Evolutionary conservation across 148 eudicot genomes (phyloP), one percentile per base, ranked within the genome.

Genomic region (Vaccinium macrocarpon): DNA sequence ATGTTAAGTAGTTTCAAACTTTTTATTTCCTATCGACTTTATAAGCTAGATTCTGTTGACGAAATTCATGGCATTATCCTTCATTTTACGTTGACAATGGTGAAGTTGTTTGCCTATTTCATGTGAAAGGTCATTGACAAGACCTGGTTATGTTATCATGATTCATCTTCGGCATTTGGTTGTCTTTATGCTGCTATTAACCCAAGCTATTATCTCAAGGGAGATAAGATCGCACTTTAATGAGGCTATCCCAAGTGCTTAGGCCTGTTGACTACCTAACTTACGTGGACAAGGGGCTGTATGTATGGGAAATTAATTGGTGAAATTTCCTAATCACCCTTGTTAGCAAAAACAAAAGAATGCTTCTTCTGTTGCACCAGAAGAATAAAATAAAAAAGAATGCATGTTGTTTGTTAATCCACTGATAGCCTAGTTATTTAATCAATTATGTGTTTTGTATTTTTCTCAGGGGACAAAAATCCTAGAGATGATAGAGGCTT

Each of bases 401-500:
- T 53, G 29, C 73, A 81, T 25, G 56, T 13, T 72, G 35, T 56
- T 18, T 71, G 19, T 1, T 52, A 29, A 29, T 73, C 56, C 32
- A 21, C 49, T 27, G 56, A 68, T 76, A 50, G 35, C 57, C 23
- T 5, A 53, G 16, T 25, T 82, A 21, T 21, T 71, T 32, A 23
- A 56, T 50, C 23, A 35, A 8, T 75, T 75, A 53, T n/a, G 27
- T 62, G 38, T 48, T 76, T 46, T 81, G 57, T 46, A 71, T 25
- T 35, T 25, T 64, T 86, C 82, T 48, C 88, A 93, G 98, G 98
- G 32, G 98, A 95, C 89, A 91, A 93, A 84, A 95, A 95, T 83
- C 76, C 42, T 76, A 90, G 87, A 4, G 94, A 95, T 84, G 98
- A 95, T 82, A 86, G 94, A 83, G 86, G 86, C 79, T 84, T 95